Evolutionary conservation across 2,329 filamentous ascomycete species (phyloP), one percentile per base, ranked within the genome.

Genomic region (Botrytis medusae): DNA sequence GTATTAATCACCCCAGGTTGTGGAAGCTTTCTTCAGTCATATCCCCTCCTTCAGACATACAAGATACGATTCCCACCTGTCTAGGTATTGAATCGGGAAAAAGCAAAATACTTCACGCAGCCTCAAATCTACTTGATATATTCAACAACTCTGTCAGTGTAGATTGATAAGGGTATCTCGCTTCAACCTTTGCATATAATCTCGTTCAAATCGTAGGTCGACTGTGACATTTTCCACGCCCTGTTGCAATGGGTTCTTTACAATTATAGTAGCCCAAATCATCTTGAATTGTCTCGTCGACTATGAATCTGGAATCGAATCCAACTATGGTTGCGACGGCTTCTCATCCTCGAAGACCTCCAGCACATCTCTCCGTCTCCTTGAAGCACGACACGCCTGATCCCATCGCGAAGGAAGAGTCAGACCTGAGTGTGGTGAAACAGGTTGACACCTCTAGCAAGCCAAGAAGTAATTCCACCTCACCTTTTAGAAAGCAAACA

Each of bases 321-420:
- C 32, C 40, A 40, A 25, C 51, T 7, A 16, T 32, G 46, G 40
- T 16, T 48, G 18, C 48, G 44, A 59, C 59, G n/a, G 51, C 20
- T 29, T 42, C 72, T 29, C 77, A 79, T 71, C 77, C 78, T 34
- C 75, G 77, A 46, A 75, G 78, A 74, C 62, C 68, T 70, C 77
- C 78, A n/a, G 74, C 77, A 18, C 75, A 78, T 72, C 69, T 77
- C 42, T 79, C 77, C 12, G 77, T 78, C 20, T 75, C 76, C 70
- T 68, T 78, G 34, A 74, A 72, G 57, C 75, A 76, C 74, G 67
- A 67, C 69, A 40, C 34, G 3, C 54, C 65, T 14, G 6, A 18
- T 57, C 14, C 25, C 10, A 25, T 57, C 37, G 68, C 14, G 44
- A 44, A 48, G 5, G 34, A 46, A 12, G 42, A 57, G n/a, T 29